These are phyloP conservation scores for Geranium brycei DNA, from an alignment of 345 rosid species.

Conservation along the genomic window DNA sequence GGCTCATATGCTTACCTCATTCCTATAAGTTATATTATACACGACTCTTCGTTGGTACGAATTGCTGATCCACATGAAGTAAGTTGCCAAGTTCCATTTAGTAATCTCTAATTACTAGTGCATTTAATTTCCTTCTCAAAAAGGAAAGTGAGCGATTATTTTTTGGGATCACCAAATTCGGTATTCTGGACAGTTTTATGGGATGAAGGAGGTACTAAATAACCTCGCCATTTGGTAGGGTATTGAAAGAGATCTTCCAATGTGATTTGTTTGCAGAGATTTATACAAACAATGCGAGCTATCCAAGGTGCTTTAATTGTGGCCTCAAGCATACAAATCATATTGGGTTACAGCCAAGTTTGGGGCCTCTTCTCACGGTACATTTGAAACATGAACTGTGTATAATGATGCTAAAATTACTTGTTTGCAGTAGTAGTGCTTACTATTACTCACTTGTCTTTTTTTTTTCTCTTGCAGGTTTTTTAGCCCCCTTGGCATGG, in stretches of 20 bases:
- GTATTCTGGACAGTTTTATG: too few species aligned
- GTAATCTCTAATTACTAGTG: too few species aligned
- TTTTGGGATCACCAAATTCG: too few species aligned
- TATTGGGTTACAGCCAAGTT: slow-evolving; percentile 77
- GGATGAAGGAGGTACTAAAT: not conserved
- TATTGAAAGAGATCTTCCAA: slow-evolving; percentile 38
- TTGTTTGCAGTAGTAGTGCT: not conserved
- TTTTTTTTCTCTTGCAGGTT: slow-evolving; percentile 37
- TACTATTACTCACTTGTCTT: not conserved
- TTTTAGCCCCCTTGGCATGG: slow-evolving; percentile 78
- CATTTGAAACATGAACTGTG: not conserved
- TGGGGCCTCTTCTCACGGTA: slow-evolving; percentile 92
- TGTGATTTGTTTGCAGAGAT: slow-evolving; percentile 64
- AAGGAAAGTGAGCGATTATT: too few species aligned
- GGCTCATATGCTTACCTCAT: slow-evolving; percentile 68
- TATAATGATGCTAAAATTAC: not conserved
- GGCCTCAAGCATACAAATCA: slow-evolving; percentile 78
- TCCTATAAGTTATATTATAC: slow-evolving; percentile 67
- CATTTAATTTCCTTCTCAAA: too few species aligned
- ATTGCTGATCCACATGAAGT: slow-evolving; percentile 62
- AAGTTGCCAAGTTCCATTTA: slow-evolving; percentile 5
- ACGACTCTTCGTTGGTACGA: slow-evolving; percentile 51
- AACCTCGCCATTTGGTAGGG: slow-evolving; percentile 23
- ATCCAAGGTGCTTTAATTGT: slow-evolving; percentile 86
- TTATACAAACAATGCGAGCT: slow-evolving; percentile 79